phyloP scores from a whole-genome alignment of 1,139 yeast species.

The Taphrina populina region DNA sequence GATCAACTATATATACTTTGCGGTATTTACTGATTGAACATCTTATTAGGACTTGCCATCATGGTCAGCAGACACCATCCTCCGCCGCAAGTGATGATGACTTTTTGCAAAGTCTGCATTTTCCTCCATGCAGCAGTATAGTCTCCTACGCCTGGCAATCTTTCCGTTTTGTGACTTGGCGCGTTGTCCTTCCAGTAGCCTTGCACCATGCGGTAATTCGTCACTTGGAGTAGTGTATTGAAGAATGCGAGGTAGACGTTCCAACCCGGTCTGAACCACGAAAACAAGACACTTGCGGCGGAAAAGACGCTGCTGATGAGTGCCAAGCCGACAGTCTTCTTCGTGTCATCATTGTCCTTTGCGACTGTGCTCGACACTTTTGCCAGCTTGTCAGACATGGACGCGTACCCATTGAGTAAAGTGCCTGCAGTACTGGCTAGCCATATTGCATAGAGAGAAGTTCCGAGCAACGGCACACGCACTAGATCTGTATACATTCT shows the following conservation, averaged over 20 bases:
- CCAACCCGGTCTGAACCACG: conserved; percentile 1
- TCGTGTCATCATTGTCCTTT: neutral
- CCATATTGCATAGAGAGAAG: conserved; percentile 1
- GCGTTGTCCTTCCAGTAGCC: conserved; percentile 17
- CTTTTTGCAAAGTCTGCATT: conserved; percentile 1
- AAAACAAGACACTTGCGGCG: neutral
- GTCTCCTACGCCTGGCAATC: conserved; percentile 8
- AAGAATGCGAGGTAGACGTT: conserved; percentile 2
- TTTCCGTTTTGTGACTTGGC: conserved; percentile 2
- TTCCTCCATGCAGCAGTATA: conserved; percentile 14
- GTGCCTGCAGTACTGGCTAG: neutral
- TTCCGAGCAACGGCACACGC: neutral
- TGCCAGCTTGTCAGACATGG: conserved; percentile 5
- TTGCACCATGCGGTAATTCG: conserved; percentile 6
- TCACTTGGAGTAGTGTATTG: conserved; percentile 5
- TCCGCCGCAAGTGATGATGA: conserved; percentile 3
- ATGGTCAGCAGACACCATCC: conserved; percentile 11
- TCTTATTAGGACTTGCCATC: conserved; percentile 12
- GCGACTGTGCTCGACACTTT: conserved; percentile 7
- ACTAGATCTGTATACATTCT: conserved; percentile 9
- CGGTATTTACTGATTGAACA: neutral
- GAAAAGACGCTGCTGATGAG: neutral
- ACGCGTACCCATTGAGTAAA: conserved; percentile 1
- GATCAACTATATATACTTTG: no score
- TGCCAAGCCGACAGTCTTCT: conserved; percentile 10